Evolutionary conservation across 192 early-diverging fungal species (phyloP).

Genomic region (Rhizophagus sp.): DNA sequence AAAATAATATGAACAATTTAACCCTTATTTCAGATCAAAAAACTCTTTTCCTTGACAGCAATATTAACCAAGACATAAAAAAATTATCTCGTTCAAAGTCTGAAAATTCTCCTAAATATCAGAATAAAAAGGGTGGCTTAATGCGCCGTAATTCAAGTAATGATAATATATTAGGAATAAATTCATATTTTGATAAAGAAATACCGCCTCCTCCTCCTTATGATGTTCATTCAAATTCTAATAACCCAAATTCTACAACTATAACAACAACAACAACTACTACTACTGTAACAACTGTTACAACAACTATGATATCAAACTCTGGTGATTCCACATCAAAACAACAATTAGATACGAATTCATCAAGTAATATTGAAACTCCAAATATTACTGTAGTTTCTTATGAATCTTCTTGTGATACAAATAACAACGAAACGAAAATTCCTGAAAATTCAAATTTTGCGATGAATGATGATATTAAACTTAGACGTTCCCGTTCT

Average conservation of each 20-base stretch:
- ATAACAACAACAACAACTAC: conserved; percentile 21
- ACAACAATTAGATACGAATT: not conserved
- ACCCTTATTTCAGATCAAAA: not conserved
- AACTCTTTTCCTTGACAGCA: not conserved
- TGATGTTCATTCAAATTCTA: not conserved
- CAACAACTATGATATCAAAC: conserved; percentile 18
- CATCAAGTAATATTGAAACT: not conserved
- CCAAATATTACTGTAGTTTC: not conserved
- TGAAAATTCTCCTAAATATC: not conserved
- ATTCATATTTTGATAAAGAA: not conserved
- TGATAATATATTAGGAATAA: not conserved
- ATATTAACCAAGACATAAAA: not conserved
- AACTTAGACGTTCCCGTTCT: not conserved
- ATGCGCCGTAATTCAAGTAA: not conserved
- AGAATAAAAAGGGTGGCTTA: not conserved
- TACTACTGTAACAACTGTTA: conserved; percentile 9
- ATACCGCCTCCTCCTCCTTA: not conserved
- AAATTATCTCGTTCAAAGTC: not conserved
- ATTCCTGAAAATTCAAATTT: not conserved
- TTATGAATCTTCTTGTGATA: not conserved
- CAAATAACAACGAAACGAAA: not conserved
- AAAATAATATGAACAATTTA: not conserved
- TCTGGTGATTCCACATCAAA: not conserved
- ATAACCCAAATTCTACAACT: not conserved
- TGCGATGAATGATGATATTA: not conserved